Base-by-base conservation (phyloP, 352 stramenopile genomes). In the Globisporangium lucens region DNA sequence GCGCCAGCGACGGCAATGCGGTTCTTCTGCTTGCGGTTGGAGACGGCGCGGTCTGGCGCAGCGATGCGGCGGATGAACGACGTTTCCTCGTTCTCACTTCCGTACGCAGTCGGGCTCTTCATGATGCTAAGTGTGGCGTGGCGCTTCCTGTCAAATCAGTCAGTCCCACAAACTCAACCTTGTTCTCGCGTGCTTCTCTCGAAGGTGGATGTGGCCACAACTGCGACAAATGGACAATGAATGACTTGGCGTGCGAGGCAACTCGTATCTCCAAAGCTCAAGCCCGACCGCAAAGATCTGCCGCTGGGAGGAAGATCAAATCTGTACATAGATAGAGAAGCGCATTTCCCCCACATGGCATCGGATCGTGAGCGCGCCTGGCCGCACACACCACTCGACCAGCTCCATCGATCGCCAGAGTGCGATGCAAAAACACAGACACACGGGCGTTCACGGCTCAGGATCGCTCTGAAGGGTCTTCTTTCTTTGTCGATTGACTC, bases 41-140 rank as follows among this genome's bases (percentile, higher is more conserved):
- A 43, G 10, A 41, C 56, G 15, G 56, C 68, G 5, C 72, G 77
- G 49, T 89, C 76, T 4, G 80, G 80, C 36, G 73, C 70, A 4
- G 73, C 78, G 57, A 87, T 78, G 56, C 80, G 80, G 29, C 78
- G 76, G 67, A 87, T 83, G 75, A 89, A 89, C 62, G 67, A 75
- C 38, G 71, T 78, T 33, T 89, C 78, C 67, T 89, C 80, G 70
- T 87, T 89, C 56, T 85, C 73, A 46, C 72, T 85, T 51, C 79
- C 79, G 72, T 89, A 89, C 55, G 71, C 68, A 30, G 64, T 78
- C 24, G 78, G 74, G 63, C 70, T 75, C 75, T 89, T 88, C 79
- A 89, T 88, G 43, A 59, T 75, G 60, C 3, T 49, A 22, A 7
- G 43, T 52, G 43, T 9, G 36, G 12, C 36, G 36, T 43, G 36